A percentile compares a stretch with the other conserved stretches of the same genome.
phyloP scores from a whole-genome alignment of 2,329 filamentous ascomycete species.

The Neofusicoccum sp. region DNA sequence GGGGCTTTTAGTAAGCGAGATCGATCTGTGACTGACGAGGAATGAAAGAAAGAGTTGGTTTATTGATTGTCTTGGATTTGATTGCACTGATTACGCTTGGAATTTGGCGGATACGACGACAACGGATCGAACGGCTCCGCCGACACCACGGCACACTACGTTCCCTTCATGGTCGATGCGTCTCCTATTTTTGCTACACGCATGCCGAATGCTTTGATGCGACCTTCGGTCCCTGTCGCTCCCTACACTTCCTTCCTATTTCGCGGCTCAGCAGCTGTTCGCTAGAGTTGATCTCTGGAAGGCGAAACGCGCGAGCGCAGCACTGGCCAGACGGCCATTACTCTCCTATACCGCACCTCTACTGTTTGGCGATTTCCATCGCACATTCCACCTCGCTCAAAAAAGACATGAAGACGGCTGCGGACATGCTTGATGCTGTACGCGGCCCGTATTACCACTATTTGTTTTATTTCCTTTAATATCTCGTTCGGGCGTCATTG shows the following conservation, averaged over 20 bases:
- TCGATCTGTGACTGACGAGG: not conserved
- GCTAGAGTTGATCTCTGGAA: constrained; percentile 2
- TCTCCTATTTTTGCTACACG: not conserved
- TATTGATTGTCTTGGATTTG: constrained; percentile 5
- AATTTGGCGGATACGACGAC: not conserved
- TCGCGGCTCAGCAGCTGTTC: not conserved
- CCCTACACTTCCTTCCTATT: not conserved
- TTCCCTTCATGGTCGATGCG: not conserved
- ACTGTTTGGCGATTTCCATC: not conserved
- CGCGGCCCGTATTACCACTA: no score
- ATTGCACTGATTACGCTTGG: not conserved
- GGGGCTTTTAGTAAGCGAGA: constrained; percentile 10
- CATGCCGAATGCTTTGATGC: not conserved
- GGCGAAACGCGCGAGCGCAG: not conserved
- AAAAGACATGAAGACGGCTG: not conserved
- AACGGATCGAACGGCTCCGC: not conserved
- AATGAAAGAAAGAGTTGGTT: not conserved
- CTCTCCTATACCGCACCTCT: not conserved
- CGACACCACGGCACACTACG: not conserved
- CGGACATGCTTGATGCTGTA: not conserved
- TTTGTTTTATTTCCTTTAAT: not conserved
- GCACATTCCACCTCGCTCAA: not conserved
- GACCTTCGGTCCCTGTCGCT: not conserved
- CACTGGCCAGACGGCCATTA: not conserved
- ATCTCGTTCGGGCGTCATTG: no score